Evolutionary conservation across 2,329 filamentous ascomycete species (phyloP).

Genomic region (Sporothrix pallida): DNA sequence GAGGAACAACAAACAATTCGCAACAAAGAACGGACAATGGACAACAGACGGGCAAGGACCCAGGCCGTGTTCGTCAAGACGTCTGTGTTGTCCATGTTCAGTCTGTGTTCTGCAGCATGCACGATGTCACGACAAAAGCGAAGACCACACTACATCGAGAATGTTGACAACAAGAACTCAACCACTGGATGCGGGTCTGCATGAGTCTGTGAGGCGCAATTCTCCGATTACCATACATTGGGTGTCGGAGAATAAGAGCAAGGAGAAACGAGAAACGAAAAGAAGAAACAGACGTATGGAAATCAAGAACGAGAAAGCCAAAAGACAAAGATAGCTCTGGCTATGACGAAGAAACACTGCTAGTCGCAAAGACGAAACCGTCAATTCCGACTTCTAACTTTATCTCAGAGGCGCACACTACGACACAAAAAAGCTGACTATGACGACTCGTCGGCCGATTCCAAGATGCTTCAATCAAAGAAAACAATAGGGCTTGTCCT

Average conservation of each 20-base stretch:
- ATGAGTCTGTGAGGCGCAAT: neutral
- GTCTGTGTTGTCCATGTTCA: no score
- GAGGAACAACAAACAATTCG: neutral
- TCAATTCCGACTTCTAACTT: neutral
- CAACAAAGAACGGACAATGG: neutral
- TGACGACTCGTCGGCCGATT: no score
- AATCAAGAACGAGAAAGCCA: neutral
- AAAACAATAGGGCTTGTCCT: neutral
- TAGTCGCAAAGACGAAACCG: slow-evolving; percentile 19
- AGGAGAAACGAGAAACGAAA: neutral
- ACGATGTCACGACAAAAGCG: neutral
- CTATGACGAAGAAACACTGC: neutral
- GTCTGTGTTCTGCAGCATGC: neutral
- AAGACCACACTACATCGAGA: no score
- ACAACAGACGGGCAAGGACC: no score
- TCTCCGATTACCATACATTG: neutral
- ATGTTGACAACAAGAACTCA: neutral
- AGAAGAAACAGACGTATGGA: neutral
- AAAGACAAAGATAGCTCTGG: neutral
- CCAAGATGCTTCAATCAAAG: neutral
- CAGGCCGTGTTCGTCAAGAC: no score
- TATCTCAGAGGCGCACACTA: neutral
- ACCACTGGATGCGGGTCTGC: neutral
- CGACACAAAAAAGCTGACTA: neutral
- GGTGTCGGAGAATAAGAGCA: neutral